Percentiles rank a stretch among this genome's conserved stretches.
Evolutionary conservation across 768 basidiomycete species (phyloP).

Genomic region (Galerina sulciceps): DNA sequence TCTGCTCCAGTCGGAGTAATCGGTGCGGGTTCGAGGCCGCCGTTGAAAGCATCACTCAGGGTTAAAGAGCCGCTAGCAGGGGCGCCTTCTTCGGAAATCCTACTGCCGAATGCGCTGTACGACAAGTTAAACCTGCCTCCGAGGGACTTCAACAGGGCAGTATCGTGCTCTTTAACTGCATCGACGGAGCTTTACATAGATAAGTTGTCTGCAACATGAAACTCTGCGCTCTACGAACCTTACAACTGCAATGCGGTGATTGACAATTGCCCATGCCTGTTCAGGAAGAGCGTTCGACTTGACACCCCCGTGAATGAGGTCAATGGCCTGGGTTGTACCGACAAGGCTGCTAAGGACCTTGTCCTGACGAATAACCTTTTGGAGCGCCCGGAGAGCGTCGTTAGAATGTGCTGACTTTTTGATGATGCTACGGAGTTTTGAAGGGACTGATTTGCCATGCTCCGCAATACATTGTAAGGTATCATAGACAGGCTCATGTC

Average conservation of each 20-base stretch:
- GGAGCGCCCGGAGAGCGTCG: conserved; percentile 53
- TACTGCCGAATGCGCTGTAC: conserved; percentile 58
- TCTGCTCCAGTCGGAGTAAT: conserved; percentile 53
- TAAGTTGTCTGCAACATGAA: conserved; percentile 9
- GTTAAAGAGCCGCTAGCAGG: conserved; percentile 49
- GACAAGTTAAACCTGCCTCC: conserved; percentile 61
- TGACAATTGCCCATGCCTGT: conserved; percentile 66
- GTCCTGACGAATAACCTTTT: conserved; percentile 47
- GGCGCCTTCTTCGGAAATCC: conserved; percentile 35
- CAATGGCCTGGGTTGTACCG: conserved; percentile 79
- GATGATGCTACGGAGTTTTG: conserved; percentile 50
- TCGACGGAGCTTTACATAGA: conserved; percentile 39
- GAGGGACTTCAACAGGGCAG: conserved; percentile 46
- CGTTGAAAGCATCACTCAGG: conserved; percentile 53
- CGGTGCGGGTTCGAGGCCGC: conserved; percentile 69
- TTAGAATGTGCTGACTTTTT: conserved; percentile 51
- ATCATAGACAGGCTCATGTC: conserved; percentile 60
- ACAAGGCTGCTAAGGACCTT: conserved; percentile 47
- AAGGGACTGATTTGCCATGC: conserved; percentile 59
- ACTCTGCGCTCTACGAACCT: conserved; percentile 40
- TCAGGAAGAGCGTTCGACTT: conserved; percentile 86
- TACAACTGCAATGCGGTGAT: conserved; percentile 70
- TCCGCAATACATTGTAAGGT: conserved; percentile 69
- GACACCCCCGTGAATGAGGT: conserved; percentile 68
- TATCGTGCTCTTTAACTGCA: conserved; percentile 48